phyloP scores from a whole-genome alignment of 1,284 basidiomycete species.

The Pascua sp. region DNA sequence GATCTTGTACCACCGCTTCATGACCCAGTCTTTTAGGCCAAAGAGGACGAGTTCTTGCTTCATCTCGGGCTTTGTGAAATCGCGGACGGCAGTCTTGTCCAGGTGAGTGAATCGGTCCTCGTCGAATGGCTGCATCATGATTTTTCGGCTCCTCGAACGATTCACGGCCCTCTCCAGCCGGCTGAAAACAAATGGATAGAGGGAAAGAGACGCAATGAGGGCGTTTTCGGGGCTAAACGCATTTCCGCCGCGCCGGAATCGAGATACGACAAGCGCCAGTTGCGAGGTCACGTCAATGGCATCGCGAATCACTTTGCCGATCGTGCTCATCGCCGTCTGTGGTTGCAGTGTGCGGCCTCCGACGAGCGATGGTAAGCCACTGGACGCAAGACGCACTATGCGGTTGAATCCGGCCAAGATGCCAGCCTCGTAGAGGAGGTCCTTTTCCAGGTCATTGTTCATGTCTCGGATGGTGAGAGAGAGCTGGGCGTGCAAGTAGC shows the following conservation, averaged over 20 bases:
- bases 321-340: conserved; percentile 52
- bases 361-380: background rate
- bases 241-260: conserved; percentile 52
- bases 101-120: no score
- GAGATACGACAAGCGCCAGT: conserved; percentile 20
- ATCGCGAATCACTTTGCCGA: conserved; percentile 68
- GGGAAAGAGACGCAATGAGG: conserved; percentile 5
- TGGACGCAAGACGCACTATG: no score
- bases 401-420: conserved; percentile 26
- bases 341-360: conserved; percentile 15
- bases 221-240: background rate
- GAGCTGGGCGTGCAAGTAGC: conserved; percentile 69
- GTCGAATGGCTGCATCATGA: background rate
- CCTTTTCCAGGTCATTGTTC: conserved; percentile 64
- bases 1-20: conserved; percentile 62
- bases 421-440: conserved; percentile 73
- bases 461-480: conserved; percentile 72
- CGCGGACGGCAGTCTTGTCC: conserved; percentile 52
- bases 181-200: conserved; percentile 3
- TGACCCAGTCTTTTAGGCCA: conserved; percentile 73
- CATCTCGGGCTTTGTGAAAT: conserved; percentile 64
- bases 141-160: background rate
- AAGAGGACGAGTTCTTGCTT: conserved; percentile 74
- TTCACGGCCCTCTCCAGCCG: background rate
- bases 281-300: conserved; percentile 39